phyloP scores from a whole-genome alignment of 2,329 filamentous ascomycete genomes.

The Colletotrichum sublineola region DNA sequence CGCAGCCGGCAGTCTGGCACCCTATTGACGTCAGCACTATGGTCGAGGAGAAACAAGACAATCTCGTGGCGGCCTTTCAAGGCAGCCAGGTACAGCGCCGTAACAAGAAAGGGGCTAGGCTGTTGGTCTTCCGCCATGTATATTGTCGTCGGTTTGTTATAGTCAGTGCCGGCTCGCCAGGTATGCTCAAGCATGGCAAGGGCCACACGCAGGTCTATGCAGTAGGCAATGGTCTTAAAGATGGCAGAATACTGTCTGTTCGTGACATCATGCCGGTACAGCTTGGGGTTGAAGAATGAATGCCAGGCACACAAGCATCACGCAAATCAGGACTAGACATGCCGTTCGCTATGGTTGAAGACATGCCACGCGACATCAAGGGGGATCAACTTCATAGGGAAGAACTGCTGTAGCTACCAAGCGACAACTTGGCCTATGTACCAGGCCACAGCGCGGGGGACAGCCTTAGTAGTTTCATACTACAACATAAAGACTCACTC shows the following conservation, averaged over 20 bases:
- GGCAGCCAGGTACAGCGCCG: no score
- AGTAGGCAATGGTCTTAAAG: conserved; percentile 10
- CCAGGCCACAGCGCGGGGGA: no score
- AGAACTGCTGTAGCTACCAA: no score
- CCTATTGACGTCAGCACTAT: background rate
- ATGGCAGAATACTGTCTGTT: background rate
- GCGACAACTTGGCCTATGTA: no score
- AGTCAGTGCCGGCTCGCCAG: background rate
- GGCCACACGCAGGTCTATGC: background rate
- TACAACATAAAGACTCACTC: no score
- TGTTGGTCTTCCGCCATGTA: no score
- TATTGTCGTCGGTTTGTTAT: conserved; percentile 9
- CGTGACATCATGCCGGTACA: conserved; percentile 7
- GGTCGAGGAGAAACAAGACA: background rate
- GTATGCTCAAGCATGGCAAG: no score
- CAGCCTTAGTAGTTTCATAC: no score
- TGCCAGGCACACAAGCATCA: background rate
- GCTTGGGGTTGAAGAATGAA: conserved; percentile 19
- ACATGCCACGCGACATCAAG: background rate
- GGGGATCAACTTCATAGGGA: no score
- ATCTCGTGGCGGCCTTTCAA: no score
- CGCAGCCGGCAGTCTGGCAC: background rate
- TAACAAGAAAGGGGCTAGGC: no score
- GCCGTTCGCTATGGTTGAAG: conserved; percentile 1
- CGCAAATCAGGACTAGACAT: background rate